phyloP scores from a whole-genome alignment of 768 basidiomycete genomes.

The Tephrocybe rancida region DNA sequence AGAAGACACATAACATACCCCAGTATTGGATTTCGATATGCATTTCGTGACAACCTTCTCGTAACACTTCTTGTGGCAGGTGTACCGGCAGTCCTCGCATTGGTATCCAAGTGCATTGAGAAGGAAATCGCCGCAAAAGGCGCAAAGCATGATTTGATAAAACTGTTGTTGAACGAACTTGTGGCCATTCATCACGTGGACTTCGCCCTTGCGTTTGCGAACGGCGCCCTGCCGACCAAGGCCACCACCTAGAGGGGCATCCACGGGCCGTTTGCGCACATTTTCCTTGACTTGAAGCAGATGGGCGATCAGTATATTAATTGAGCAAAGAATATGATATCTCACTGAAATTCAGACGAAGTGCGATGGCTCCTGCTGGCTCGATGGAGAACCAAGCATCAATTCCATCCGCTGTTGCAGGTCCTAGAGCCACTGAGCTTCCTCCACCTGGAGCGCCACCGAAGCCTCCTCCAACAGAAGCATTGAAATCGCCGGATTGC shows the following conservation, averaged over 20 bases:
- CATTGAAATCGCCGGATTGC: slow-evolving; percentile 45
- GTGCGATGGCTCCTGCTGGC: slow-evolving; percentile 89
- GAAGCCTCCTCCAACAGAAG: slow-evolving; percentile 50
- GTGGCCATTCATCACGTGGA: slow-evolving; percentile 99
- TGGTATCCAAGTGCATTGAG: slow-evolving; percentile 98
- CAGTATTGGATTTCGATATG: slow-evolving; percentile 94
- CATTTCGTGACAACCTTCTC: slow-evolving; percentile 99
- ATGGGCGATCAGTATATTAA: slow-evolving; percentile 13
- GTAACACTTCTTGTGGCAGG: slow-evolving; percentile 99
- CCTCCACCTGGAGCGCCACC: slow-evolving; percentile 45
- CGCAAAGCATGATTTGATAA: slow-evolving; percentile 98
- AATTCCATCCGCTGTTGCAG: slow-evolving; percentile 71
- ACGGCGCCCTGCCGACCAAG: slow-evolving; percentile 98
- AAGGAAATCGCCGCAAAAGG: slow-evolving; percentile 96
- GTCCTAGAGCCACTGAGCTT: slow-evolving; percentile 34
- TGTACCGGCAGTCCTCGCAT: slow-evolving; percentile 99
- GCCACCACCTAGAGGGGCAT: slow-evolving; percentile 80
- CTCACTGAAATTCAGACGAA: slow-evolving; percentile 92
- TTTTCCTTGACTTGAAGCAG: slow-evolving; percentile 87
- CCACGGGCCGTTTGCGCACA: slow-evolving; percentile 92
- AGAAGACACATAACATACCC: slow-evolving; percentile 54
- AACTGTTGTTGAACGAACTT: slow-evolving; percentile 97
- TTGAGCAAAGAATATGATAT: slow-evolving; percentile 17
- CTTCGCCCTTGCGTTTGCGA: slow-evolving; percentile 96
- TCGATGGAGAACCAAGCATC: slow-evolving; percentile 98